Evolutionary conservation across 257 asterid species (phyloP).

Genomic region (Ligustrum vulgare): DNA sequence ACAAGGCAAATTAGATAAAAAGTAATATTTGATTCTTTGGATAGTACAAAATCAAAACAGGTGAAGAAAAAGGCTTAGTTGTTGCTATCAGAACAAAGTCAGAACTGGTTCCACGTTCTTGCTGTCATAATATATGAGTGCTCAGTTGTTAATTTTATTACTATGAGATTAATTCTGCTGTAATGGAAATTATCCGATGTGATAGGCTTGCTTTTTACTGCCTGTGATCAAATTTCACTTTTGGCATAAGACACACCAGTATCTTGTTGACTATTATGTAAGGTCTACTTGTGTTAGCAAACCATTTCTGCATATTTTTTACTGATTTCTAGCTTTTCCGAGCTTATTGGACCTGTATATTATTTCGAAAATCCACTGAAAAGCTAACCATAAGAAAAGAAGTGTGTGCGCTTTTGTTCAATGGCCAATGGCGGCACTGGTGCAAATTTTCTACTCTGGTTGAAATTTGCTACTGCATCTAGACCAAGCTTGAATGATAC

Average conservation of each 20-base stretch:
- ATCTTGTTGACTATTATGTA: neutral
- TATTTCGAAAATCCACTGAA: neutral
- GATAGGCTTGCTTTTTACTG: neutral
- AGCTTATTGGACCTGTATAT: neutral
- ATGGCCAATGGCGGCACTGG: neutral
- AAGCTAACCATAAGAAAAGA: neutral
- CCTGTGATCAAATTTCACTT: neutral
- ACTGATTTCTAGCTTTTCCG: neutral
- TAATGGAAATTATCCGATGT: neutral
- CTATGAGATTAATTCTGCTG: neutral
- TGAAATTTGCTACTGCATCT: neutral
- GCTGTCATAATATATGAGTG: neutral
- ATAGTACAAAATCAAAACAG: neutral
- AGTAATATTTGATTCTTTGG: neutral
- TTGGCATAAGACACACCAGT: neutral
- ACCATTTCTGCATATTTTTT: neutral
- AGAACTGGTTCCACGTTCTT: neutral
- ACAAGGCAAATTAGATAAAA: neutral
- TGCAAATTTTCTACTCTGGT: neutral
- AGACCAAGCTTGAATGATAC: neutral
- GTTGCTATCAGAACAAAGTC: neutral
- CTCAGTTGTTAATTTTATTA: neutral
- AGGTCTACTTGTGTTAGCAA: neutral
- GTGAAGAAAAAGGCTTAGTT: neutral
- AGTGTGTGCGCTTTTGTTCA: neutral